Conservation (phyloP, 306 rosid species). For the Medicago lupulina region DNA sequence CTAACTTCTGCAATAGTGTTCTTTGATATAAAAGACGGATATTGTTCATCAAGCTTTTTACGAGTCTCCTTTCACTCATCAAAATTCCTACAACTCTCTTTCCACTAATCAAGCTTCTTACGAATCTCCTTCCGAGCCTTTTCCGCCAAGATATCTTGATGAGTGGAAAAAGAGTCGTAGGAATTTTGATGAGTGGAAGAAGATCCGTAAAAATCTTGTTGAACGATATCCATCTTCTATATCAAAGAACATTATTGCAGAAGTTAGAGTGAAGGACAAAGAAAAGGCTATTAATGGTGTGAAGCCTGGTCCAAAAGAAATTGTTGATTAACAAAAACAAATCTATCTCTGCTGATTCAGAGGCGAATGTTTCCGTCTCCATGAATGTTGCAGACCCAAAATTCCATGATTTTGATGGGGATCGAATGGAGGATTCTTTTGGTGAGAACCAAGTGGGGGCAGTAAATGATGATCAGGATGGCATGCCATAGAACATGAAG, state of each 20-base stretch:
- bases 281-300: background rate
- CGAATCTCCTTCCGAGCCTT: slow-evolving; percentile 64
- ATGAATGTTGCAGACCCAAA: slow-evolving; percentile 90
- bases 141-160: slow-evolving; percentile 55
- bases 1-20: slow-evolving; percentile 36
- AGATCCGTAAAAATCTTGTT: slow-evolving; percentile 54
- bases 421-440: slow-evolving; percentile 80
- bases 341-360: slow-evolving; percentile 43
- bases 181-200: slow-evolving; percentile 61
- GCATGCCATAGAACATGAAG: slow-evolving; percentile 56
- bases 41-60: slow-evolving; percentile 57
- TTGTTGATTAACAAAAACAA: slow-evolving; percentile 36
- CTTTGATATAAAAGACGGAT: slow-evolving; percentile 35
- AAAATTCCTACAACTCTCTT: slow-evolving; percentile 56
- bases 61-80: slow-evolving; percentile 53
- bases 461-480: slow-evolving; percentile 82
- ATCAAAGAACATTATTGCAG: slow-evolving; percentile 37
- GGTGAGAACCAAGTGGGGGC: slow-evolving; percentile 85
- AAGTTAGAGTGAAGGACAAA: slow-evolving; percentile 43
- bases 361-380: slow-evolving; percentile 45
- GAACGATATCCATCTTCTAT: slow-evolving; percentile 48
- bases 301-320: slow-evolving; percentile 37
- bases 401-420: slow-evolving; percentile 83
- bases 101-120: slow-evolving; percentile 60
- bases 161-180: slow-evolving; percentile 53